Conservation (phyloP, 2,329 filamentous ascomycete species). For the Berkeleyomyces rouxiae region DNA sequence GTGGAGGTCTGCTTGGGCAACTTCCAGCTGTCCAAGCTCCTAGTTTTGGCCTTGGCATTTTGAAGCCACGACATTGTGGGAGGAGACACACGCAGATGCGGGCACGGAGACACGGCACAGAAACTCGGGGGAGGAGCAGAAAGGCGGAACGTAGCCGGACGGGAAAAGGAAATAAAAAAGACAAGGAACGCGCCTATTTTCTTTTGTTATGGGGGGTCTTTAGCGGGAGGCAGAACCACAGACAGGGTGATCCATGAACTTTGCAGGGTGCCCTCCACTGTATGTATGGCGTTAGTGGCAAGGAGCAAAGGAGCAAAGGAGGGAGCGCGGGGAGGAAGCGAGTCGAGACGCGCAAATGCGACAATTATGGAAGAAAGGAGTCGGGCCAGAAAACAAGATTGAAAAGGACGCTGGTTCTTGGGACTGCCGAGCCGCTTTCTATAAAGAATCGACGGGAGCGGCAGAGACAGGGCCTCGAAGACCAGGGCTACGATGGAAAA, state of each 20-base stretch:
- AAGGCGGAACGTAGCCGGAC: not conserved
- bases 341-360: not conserved
- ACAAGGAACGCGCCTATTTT: not conserved
- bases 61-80: slow-evolving; percentile 9
- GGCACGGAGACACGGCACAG: no score
- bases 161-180: not conserved
- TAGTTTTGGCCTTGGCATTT: slow-evolving; percentile 10
- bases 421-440: not conserved
- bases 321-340: not conserved
- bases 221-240: not conserved
- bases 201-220: not conserved
- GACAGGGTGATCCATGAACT: not conserved
- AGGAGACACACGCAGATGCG: not conserved
- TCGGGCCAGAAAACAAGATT: no score
- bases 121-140: not conserved
- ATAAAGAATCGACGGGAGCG: not conserved
- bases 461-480: not conserved
- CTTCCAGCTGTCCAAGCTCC: slow-evolving; percentile 6
- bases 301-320: not conserved
- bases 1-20: slow-evolving; percentile 12
- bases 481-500: not conserved
- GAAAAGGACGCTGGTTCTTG: not conserved
- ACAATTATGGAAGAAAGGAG: not conserved
- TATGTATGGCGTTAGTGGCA: not conserved
- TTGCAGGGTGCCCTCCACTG: not conserved